Evolutionary conservation across 108 stramenopile genomes (phyloP), one percentile per base, ranked within the genome.

Genomic region (Nitzschia inconspicua): DNA sequence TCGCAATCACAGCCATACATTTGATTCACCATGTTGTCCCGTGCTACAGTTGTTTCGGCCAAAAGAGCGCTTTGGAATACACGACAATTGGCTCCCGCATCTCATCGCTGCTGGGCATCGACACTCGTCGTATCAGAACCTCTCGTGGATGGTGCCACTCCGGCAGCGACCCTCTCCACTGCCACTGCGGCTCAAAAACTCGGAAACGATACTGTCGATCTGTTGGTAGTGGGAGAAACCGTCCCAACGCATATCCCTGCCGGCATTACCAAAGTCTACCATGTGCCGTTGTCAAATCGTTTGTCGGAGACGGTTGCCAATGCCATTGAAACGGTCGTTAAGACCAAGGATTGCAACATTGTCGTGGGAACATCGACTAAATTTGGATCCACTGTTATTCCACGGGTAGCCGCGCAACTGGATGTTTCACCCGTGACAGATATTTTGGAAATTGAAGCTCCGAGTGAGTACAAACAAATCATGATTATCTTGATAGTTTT

Each of bases 361-460:
- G 58, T 98, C 43, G 53, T 96, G 8, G 80, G 75, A 53, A 79
- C 91, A 10, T 66, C 88, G n/a, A 69, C 78, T 68, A 98, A 97
- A 65, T 79, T 80, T 65, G 94, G 94, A 28, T 91, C 95, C 41
- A 97, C 97, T 53, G 91, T 93, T 60, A 56, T 96, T 36, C 97
- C 96, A 6, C 89, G 99, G 32, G 79, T 91, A n/a, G 99, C 93
- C 31, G 99, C 98, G 18, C 63, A 88, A 57, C 61, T 98, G 32
- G 92, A 89, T 47, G 78, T 88, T 3, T 66, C 84, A 36, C 97
- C 97, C 35, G 65, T 99, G 13, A 84, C 96, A 9, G 99, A 99
- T 78, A 80, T 99, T 65, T 70, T 95, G 25, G 76, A 86, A 50
- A 72, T 99, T 10, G 34, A 94, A 41, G 87, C 77, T 44, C 83